phyloP scores from a whole-genome alignment of 768 basidiomycete species.

The Lyophyllum shimeji region DNA sequence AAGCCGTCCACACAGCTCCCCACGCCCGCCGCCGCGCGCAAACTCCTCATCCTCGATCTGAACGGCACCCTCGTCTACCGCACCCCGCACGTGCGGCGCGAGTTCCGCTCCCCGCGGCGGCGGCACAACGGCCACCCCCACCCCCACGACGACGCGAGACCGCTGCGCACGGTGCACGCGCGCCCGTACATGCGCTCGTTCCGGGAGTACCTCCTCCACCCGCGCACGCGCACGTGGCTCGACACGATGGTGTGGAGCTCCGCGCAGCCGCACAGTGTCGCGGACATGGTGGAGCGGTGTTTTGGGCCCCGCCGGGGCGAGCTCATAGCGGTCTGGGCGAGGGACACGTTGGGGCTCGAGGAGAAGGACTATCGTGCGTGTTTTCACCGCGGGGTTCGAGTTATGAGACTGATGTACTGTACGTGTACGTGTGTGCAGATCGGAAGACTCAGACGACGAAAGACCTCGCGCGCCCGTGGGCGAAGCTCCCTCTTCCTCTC shows the following conservation, averaged over 20 bases:
- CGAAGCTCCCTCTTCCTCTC: conserved; percentile 22
- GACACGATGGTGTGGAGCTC: conserved; percentile 91
- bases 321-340: conserved; percentile 72
- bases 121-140: background rate
- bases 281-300: conserved; percentile 66
- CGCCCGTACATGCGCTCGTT: conserved; percentile 70
- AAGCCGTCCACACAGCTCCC: conserved; percentile 26
- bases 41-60: conserved; percentile 73
- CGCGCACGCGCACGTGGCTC: conserved; percentile 61
- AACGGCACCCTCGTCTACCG: conserved; percentile 75
- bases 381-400: conserved; percentile 21
- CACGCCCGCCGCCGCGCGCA: conserved; percentile 37
- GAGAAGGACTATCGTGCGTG: conserved; percentile 64
- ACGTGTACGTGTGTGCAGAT: too few relatives aligned
- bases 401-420: too few relatives aligned
- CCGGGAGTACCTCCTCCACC: conserved; percentile 60
- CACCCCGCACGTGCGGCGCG: conserved; percentile 32
- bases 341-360: conserved; percentile 73
- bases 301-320: conserved; percentile 45
- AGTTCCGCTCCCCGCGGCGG: conserved; percentile 10
- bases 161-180: conserved; percentile 44
- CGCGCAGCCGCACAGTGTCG: conserved; percentile 78
- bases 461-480: conserved; percentile 72
- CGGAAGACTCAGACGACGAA: conserved; percentile 64
- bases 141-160: conserved; percentile 25